Percentiles rank a stretch among this genome's conserved stretches.
phyloP scores from a whole-genome alignment of 192 early-diverging fungal species.

The Podila epigama region DNA sequence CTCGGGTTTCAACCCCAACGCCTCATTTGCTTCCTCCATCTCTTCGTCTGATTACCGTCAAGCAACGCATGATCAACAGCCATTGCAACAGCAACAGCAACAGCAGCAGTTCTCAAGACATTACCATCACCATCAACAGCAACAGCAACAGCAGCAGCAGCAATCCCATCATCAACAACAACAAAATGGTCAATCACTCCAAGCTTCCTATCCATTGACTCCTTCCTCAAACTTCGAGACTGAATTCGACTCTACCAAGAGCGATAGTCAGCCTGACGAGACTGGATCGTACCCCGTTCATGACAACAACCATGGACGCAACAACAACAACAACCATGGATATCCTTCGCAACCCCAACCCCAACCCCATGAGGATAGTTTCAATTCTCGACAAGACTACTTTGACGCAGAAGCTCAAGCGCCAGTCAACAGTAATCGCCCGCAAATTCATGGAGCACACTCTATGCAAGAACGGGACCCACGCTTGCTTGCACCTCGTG shows the following conservation, averaged over 20 bases:
- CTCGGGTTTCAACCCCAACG: neutral
- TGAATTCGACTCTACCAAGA: neutral
- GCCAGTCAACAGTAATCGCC: neutral
- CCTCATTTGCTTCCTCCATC: neutral
- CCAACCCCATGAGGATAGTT: neutral
- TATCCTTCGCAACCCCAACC: neutral
- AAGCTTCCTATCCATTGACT: neutral
- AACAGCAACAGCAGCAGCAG: neutral
- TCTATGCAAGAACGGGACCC: neutral
- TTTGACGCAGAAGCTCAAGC: conserved; percentile 2
- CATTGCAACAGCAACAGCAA: neutral
- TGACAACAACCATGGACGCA: conserved; percentile 2
- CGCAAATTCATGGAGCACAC: too few relatives aligned
- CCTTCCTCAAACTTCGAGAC: conserved; percentile 12
- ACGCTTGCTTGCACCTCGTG: neutral
- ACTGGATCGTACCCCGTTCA: neutral
- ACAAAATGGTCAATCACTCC: neutral
- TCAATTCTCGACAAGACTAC: neutral
- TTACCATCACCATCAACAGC: neutral
- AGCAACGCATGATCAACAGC: neutral
- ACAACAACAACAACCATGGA: conserved; percentile 12
- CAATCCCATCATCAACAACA: neutral
- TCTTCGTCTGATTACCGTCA: neutral
- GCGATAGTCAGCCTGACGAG: neutral
- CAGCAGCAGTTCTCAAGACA: neutral